Base-by-base conservation (phyloP, 2,329 filamentous ascomycete species). In the Laburnicola sp. region DNA sequence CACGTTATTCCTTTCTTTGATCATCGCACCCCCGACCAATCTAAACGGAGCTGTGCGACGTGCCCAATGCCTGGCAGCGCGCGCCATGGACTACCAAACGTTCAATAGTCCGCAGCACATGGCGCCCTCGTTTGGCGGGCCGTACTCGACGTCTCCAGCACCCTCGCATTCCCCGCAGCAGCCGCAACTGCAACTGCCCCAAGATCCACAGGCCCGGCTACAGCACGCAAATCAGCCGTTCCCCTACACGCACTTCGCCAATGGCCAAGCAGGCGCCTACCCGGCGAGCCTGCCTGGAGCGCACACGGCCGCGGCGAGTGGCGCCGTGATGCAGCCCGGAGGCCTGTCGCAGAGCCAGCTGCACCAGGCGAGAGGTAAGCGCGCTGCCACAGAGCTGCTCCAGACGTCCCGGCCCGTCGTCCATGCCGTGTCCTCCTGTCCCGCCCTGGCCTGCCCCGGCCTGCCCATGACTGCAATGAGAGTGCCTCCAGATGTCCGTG, bases 291-390 rank as follows among this genome's bases (percentile, higher is more conserved):
- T 64, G 62, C 58, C 53, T 47, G 60, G 50, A 47, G 50, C 53
- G 11, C n/a, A 5, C n/a, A 37, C 43, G 50, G 57, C 52, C 50
- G 49, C 62, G 52, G 44, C 54, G 35, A 58, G 65, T 62, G 59
- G 60, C 63, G 64, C 64, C 59, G 61, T 66, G 64, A 71, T 71
- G 65, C 68, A 68, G 66, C 66, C 66, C 45, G 66, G 66, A 60
- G 61, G 59, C 55, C 62, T 66, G 63, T 57, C 58, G 56, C 65
- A 68, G 49, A 59, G 62, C 63, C 69, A 68, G 59, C 67, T 68
- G 63, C 64, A 69, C 57, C 63, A 69, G 47, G 65, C 68, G 62
- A 66, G 70, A 71, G 69, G 71, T 74, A 68, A 68, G 71, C 66
- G 62, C 57, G 59, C 63, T 50, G 23, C 45, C 16, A 11, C 41